A percentile compares a stretch with the other conserved stretches of the same genome.
Conservation (phyloP, 106 monocot species). For the Cymbidium sinense region DNA sequence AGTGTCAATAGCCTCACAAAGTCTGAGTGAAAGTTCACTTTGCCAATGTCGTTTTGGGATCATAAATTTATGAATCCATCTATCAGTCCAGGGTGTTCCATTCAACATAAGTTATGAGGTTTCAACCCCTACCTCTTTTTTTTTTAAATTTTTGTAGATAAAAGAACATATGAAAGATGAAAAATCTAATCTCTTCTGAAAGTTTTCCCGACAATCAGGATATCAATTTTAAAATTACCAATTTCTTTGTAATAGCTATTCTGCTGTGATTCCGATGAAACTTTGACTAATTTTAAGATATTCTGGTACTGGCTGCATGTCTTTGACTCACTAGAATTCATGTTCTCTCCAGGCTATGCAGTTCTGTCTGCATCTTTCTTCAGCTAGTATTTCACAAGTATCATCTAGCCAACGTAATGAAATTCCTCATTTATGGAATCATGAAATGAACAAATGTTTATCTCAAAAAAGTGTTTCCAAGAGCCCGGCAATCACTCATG, state of each 20-base stretch:
- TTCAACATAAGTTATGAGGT: no score
- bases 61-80: no score
- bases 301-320: background rate
- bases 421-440: slow-evolving; percentile 1
- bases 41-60: no score
- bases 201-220: background rate
- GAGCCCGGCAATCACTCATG: slow-evolving; percentile 7
- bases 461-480: background rate
- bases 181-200: no score
- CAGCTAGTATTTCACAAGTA: slow-evolving; percentile 23
- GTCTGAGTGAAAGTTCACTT: no score
- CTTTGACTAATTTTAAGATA: background rate
- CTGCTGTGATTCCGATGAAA: background rate
- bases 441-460: slow-evolving; percentile 4
- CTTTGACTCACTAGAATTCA: background rate
- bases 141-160: no score
- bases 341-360: slow-evolving; percentile 28
- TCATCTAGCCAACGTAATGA: slow-evolving; percentile 11
- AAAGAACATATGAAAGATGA: no score
- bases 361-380: slow-evolving; percentile 62
- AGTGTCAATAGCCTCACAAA: no score
- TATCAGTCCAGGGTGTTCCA: no score
- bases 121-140: no score
- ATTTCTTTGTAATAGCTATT: background rate
- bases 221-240: background rate